Percentiles rank a stretch among this genome's conserved stretches.
Conservation (phyloP, 2,329 filamentous ascomycete genomes). For the Ceratocystis eucalypticola region DNA sequence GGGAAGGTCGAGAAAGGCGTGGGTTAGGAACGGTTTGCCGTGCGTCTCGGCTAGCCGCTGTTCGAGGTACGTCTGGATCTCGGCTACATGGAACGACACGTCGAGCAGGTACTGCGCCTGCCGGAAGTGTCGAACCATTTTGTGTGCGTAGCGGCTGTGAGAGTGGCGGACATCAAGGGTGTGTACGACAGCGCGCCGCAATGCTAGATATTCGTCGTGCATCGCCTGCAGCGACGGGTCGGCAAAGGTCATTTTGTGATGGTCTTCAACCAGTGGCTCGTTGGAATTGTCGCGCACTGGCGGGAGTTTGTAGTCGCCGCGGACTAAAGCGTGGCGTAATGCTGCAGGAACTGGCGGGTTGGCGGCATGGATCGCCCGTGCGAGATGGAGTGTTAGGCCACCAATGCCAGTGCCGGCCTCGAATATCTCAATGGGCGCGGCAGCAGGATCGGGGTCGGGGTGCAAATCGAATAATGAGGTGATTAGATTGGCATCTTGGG, state of each 20-base stretch:
- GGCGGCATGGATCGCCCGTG: constrained; percentile 60
- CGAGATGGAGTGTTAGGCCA: constrained; percentile 60
- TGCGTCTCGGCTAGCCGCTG: constrained; percentile 19
- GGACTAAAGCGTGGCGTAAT: constrained; percentile 25
- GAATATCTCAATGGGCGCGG: constrained; percentile 54
- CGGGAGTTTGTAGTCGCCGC: constrained; percentile 9
- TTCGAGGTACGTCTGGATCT: constrained; percentile 49
- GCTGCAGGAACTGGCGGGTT: constrained; percentile 41
- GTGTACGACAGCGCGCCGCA: constrained; percentile 57
- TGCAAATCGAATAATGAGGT: constrained; percentile 66
- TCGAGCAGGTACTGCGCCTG: constrained; percentile 55
- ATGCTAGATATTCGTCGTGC: constrained; percentile 34
- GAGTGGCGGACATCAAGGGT: constrained; percentile 53
- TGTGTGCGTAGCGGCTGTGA: constrained; percentile 51
- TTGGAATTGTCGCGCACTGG: constrained; percentile 13
- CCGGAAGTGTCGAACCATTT: constrained; percentile 52
- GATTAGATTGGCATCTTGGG: constrained; percentile 60
- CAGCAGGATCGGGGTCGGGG: constrained; percentile 29
- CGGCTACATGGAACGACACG: constrained; percentile 60
- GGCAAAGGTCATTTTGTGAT: constrained; percentile 22
- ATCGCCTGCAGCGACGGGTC: constrained; percentile 23
- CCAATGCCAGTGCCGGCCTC: constrained; percentile 82
- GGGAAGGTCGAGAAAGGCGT: constrained; percentile 63
- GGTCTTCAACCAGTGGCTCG: constrained; percentile 18
- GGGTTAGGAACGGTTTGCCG: constrained; percentile 50